phyloP scores from a whole-genome alignment of 2,329 filamentous ascomycete species.

The Geosmithia flava region DNA sequence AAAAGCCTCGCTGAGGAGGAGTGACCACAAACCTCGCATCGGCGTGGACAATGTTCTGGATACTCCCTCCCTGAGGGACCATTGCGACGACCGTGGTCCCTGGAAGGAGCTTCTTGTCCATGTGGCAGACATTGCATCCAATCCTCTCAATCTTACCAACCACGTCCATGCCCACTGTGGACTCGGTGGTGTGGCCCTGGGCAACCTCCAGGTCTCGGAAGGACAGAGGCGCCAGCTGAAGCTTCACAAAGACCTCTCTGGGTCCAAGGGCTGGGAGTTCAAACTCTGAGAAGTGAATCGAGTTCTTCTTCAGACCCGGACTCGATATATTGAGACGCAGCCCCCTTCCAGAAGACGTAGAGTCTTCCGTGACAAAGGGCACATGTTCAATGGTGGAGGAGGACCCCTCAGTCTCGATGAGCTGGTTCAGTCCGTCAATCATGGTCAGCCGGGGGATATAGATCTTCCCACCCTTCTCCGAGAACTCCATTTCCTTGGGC shows the following conservation, averaged over 20 bases:
- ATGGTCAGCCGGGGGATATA: conserved; percentile 32
- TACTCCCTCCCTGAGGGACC: conserved; percentile 14
- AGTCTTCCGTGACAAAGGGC: conserved; percentile 7
- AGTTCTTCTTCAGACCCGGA: conserved; percentile 12
- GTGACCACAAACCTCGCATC: conserved; percentile 21
- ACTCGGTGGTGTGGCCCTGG: conserved; percentile 17
- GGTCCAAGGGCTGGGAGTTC: conserved; percentile 9
- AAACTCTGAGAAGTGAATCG: conserved; percentile 11
- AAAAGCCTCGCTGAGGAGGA: conserved; percentile 8
- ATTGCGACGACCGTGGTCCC: conserved; percentile 30
- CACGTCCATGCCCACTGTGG: conserved; percentile 26
- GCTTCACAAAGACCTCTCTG: conserved; percentile 26
- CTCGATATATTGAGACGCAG: conserved; percentile 12
- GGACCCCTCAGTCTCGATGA: conserved; percentile 24
- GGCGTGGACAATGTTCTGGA: conserved; percentile 20
- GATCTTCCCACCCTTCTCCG: conserved; percentile 20
- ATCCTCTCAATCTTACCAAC: conserved; percentile 20
- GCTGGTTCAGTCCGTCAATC: conserved; percentile 23
- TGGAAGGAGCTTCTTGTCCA: conserved; percentile 10
- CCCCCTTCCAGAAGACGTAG: neutral
- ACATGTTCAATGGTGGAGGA: conserved; percentile 3
- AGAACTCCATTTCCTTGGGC: conserved; percentile 29
- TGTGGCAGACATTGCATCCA: conserved; percentile 15
- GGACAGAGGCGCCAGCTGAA: conserved; percentile 20
- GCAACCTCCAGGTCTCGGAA: conserved; percentile 21